Base-by-base conservation (phyloP, 805 yeast species). In the Candida dajiaensis region DNA sequence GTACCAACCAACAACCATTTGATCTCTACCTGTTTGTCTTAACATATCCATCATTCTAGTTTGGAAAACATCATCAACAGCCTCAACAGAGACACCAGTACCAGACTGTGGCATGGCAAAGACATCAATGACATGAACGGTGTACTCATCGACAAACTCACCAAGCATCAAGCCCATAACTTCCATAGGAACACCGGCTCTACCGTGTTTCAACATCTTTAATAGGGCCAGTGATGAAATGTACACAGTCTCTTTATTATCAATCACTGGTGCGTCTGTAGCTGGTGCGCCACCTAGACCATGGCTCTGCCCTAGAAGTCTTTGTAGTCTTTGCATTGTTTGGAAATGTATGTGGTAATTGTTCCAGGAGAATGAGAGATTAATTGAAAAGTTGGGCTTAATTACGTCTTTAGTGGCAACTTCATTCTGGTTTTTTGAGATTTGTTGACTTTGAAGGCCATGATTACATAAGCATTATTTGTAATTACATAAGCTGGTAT, bases 41-140 rank as follows among this genome's bases (percentile, higher is more conserved):
- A 94, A 77, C 99, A 94, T 94, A 63, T 94, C 99, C 99, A 94
- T 94, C 99, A 94, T 95, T 64, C 84, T 87, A 4, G 98, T 90
- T 67, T 94, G 99, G 72, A 94, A 94, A 43, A 95, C 98, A 65
- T 95, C 98, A 66, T 95, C 99, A 29, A 94, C 99, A 1, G 99
- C 99, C 66, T 94, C 99, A 48, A 94, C 99, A 48, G 96, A 85
- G 18, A 95, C 99, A 50, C 99, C 99, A 10, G 99, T 94, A 62
- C 96, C 95, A 41, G 89, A 81, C 71, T 94, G 99, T 18, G 99
- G 99, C 99, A 94, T 94, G 46, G 99, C 99, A 74, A 94, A 94
- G 43, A 95, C 99, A 63, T 94, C 99, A 46, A 89, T 89, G 36
- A 94, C 99, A 58, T 90, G 95, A 35, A 94, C 94, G 0, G 99